Base-by-base conservation (phyloP, 176 grass and related monocot species). In the Phragmites australis region DNA sequence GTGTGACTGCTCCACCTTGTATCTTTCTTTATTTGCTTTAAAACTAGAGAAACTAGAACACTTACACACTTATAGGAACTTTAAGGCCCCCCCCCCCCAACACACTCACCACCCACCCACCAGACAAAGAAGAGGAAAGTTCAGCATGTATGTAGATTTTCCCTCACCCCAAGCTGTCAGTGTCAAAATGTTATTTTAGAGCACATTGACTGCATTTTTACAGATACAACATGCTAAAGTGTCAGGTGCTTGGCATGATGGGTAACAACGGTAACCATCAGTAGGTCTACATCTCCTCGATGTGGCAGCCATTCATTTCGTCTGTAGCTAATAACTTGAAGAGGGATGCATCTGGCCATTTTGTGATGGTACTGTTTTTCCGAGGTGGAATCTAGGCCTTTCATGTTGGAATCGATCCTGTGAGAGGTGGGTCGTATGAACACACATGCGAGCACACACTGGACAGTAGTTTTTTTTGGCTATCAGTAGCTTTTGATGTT, bases 321-420 rank as follows among this genome's bases (percentile, higher is more conserved):
- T 22, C 37, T 18, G 17, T 65, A 30, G 27, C 67, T 44, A 48
- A 70, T 25, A 43, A 4, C 41, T 43, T 43, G 41, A 43, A 43
- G 41, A 3, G 41, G 1, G 41, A n/a, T n/a, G n/a, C 16, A 31
- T 67, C 16, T 44, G 13, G 50, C 5, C 41, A 45, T 13, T 42
- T 84, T 70, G 31, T 84, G 63, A 31, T 23, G 31, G 68, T 84
- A 59, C 23, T 70, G 44, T 30, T 69, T 44, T 84, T 29, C 42
- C 29, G 77, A 69, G 52, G 58, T 77, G 10, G 15, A 84, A 49
- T n/a, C n/a, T 76, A 23, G 62, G 15, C 14, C 3, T n/a, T n/a
- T n/a, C n/a, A n/a, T n/a, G n/a, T n/a, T n/a, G n/a, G n/a, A n/a
- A n/a, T n/a, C n/a, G n/a, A n/a, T n/a, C n/a, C n/a, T n/a, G n/a